Evolutionary conservation across 164 flowering plant genomes (phyloP).

Genomic region (Stephania cephalantha): DNA sequence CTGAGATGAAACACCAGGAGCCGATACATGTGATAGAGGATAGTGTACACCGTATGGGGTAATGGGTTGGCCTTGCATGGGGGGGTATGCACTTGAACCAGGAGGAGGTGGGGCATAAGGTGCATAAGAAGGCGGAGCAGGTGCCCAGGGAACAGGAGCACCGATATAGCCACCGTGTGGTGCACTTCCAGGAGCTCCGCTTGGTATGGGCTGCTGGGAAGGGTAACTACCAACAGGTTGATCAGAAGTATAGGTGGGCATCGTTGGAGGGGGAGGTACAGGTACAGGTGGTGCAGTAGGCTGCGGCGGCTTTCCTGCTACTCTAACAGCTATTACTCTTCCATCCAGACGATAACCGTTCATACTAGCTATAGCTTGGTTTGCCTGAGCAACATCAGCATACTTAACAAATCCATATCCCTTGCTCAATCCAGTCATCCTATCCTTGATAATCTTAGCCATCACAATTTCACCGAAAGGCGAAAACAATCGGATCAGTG

Average conservation of each 20-base stretch:
- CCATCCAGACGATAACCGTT: conserved; percentile 80
- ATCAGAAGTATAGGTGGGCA: conserved; percentile 42
- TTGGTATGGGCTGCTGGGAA: conserved; percentile 66
- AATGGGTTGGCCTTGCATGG: conserved; percentile 51
- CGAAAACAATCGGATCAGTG: conserved; percentile 61
- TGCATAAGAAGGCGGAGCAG: conserved; percentile 65
- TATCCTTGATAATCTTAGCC: conserved; percentile 93
- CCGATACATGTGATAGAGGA: conserved; percentile 45
- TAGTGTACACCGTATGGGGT: conserved; percentile 67
- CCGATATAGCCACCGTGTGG: conserved; percentile 50
- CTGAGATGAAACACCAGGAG: conserved; percentile 48
- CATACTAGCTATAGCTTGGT: conserved; percentile 74
- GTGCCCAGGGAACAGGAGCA: conserved; percentile 87
- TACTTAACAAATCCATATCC: conserved; percentile 99
- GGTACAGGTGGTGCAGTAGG: conserved; percentile 75
- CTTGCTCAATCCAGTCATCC: conserved; percentile 69
- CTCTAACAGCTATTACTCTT: conserved; percentile 82
- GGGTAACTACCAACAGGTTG: conserved; percentile 60
- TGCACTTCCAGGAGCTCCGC: conserved; percentile 43
- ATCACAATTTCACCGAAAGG: conserved; percentile 82
- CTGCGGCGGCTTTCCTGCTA: conserved; percentile 94
- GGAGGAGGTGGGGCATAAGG: conserved; percentile 60
- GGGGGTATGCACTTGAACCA: conserved; percentile 58
- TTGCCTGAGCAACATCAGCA: conserved; percentile 73
- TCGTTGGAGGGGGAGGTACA: conserved; percentile 58